Conservation (phyloP, 805 yeast species). For the Cyberlindnera mrakii region DNA sequence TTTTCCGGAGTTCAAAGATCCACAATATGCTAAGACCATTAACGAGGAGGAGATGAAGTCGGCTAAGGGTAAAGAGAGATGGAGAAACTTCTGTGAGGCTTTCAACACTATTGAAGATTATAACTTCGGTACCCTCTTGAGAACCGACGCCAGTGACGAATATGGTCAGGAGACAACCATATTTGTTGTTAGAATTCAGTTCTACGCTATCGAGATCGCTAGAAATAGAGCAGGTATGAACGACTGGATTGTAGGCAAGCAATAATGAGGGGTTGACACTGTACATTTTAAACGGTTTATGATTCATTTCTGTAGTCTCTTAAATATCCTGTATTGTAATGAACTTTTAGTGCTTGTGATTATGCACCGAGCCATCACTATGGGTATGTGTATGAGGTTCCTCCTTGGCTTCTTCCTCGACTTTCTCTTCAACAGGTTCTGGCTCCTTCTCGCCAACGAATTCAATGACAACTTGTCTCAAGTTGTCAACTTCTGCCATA, state of each 20-base stretch:
- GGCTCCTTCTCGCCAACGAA: slow-evolving; percentile 30
- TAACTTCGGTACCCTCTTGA: slow-evolving; percentile 90
- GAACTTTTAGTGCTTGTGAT: slow-evolving; percentile 19
- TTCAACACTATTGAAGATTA: slow-evolving; percentile 87
- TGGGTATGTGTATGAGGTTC: slow-evolving; percentile 20
- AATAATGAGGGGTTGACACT: slow-evolving; percentile 8
- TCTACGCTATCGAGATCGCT: slow-evolving; percentile 89
- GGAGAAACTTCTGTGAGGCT: slow-evolving; percentile 82
- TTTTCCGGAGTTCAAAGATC: slow-evolving; percentile 84
- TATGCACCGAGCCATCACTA: slow-evolving; percentile 22
- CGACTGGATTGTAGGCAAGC: slow-evolving; percentile 66
- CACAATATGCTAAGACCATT: slow-evolving; percentile 49
- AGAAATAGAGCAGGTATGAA: slow-evolving; percentile 87
- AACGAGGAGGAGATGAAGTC: slow-evolving; percentile 81
- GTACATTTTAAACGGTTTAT: not conserved
- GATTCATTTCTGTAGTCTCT: not conserved
- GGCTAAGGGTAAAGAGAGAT: slow-evolving; percentile 70
- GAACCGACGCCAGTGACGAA: slow-evolving; percentile 66
- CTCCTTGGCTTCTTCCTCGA: slow-evolving; percentile 4
- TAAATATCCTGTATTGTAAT: not conserved
- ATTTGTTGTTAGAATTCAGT: slow-evolving; percentile 89
- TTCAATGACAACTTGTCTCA: slow-evolving; percentile 37
- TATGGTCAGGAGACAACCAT: slow-evolving; percentile 81
- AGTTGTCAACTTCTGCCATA: slow-evolving; percentile 33
- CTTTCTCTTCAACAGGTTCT: slow-evolving; percentile 15